These are phyloP conservation scores for Triticum timopheevii DNA, from an alignment of 176 grass and related monocot genomes.

Conservation along the genomic window DNA sequence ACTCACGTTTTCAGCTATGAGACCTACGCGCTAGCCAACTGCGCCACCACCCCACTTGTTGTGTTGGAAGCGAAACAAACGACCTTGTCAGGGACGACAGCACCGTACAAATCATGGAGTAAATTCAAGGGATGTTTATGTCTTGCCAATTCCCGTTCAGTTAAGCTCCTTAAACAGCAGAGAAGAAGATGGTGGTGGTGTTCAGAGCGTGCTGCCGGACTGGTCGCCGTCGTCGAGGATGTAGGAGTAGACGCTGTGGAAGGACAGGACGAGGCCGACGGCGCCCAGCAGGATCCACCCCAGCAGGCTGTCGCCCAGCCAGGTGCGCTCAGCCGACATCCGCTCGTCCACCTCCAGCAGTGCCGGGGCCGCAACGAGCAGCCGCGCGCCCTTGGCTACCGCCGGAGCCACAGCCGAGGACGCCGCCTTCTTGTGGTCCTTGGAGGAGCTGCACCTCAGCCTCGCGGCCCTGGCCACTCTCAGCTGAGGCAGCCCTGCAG, in stretches of 20 bases:
- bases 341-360: not conserved
- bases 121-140: too few relatives aligned
- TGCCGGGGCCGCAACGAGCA: not conserved
- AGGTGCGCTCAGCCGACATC: not conserved
- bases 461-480: not conserved
- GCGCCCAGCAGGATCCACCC: not conserved
- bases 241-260: not conserved
- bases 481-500: not conserved
- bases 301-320: not conserved
- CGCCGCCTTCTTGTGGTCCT: not conserved
- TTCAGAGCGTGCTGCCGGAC: not conserved
- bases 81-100: too few relatives aligned
- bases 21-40: constrained; percentile 89
- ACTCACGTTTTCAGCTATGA: constrained; percentile 59
- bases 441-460: not conserved
- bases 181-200: not conserved
- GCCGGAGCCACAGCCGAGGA: not conserved
- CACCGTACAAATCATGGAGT: too few relatives aligned
- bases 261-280: not conserved
- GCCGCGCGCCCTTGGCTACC: not conserved
- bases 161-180: too few relatives aligned
- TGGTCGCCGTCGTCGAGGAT: not conserved
- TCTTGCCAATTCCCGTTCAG: too few relatives aligned
- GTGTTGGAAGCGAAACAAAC: too few relatives aligned
- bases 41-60: constrained; percentile 60